Evolutionary conservation across 2,329 filamentous ascomycete genomes (phyloP).

Genomic region (Curvularia spicifera): DNA sequence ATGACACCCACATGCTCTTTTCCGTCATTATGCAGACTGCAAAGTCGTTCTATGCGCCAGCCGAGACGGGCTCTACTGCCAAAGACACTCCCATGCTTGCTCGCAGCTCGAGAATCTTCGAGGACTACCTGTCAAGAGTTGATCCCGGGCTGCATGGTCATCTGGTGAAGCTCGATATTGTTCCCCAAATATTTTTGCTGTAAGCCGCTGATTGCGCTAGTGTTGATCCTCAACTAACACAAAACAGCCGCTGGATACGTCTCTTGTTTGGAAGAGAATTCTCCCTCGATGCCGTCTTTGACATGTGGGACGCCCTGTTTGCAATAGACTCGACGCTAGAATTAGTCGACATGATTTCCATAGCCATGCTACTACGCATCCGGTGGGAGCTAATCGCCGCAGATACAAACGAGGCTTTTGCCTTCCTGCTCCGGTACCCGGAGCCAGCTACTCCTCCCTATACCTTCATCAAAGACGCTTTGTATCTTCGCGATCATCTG

Average conservation of each 20-base stretch:
- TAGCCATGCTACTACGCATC: conserved; percentile 91
- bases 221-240: conserved; percentile 24
- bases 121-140: conserved; percentile 75
- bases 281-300: conserved; percentile 80
- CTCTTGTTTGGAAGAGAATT: conserved; percentile 94
- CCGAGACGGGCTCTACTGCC: conserved; percentile 35
- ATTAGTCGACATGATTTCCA: conserved; percentile 87
- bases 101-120: conserved; percentile 85
- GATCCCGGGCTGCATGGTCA: conserved; percentile 86
- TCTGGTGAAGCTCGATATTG: conserved; percentile 80
- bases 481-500: conserved; percentile 73
- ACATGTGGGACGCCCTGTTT: conserved; percentile 91
- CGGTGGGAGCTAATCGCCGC: conserved; percentile 86
- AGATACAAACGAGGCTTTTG: conserved; percentile 85
- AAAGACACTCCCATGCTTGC: conserved; percentile 76
- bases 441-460: conserved; percentile 69
- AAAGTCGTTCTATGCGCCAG: conserved; percentile 84
- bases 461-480: conserved; percentile 84
- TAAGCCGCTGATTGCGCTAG: conserved; percentile 51
- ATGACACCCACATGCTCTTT: conserved; percentile 89
- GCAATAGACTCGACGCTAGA: conserved; percentile 81
- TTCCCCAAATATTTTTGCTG: conserved; percentile 98
- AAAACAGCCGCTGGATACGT: conserved; percentile 82
- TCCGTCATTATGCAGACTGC: conserved; percentile 85
- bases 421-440: conserved; percentile 84